Percentiles rank a stretch among this genome's conserved stretches.
phyloP scores from a whole-genome alignment of 1,284 basidiomycete genomes.

The Rhizopogon hawkerae region DNA sequence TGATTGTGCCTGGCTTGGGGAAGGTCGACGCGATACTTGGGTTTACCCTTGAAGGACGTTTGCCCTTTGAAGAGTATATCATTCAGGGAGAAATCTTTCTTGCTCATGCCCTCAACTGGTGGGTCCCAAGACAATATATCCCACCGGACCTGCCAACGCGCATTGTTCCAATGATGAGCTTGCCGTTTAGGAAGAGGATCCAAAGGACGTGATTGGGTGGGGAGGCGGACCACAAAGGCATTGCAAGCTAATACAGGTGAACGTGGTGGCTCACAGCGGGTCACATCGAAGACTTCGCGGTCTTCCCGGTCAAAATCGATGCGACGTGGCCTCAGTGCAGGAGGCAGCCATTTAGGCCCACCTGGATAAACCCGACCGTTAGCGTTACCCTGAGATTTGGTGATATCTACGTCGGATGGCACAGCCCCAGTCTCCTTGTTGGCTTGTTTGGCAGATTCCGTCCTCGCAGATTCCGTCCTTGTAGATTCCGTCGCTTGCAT shows the following conservation, averaged over 20 bases:
- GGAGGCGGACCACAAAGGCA: constrained; percentile 49
- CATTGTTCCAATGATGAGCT: constrained; percentile 33
- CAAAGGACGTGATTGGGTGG: constrained; percentile 34
- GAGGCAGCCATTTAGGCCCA: constrained; percentile 43
- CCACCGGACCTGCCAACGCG: constrained; percentile 38
- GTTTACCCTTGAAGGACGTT: constrained; percentile 35
- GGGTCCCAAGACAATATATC: constrained; percentile 73
- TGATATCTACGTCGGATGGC: constrained; percentile 1
- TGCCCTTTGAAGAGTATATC: constrained; percentile 58
- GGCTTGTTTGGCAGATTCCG: constrained; percentile 8
- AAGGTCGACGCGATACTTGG: constrained; percentile 46
- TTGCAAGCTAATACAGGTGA: constrained; percentile 40
- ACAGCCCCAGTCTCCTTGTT: constrained; percentile 18
- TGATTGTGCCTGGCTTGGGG: constrained; percentile 31
- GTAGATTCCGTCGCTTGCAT: constrained; percentile 43
- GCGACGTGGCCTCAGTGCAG: constrained; percentile 38
- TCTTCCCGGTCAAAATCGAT: constrained; percentile 30
- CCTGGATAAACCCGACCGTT: neutral
- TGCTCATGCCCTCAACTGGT: constrained; percentile 58
- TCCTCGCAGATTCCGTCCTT: constrained; percentile 16
- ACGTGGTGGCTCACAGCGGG: constrained; percentile 42
- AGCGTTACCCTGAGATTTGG: neutral
- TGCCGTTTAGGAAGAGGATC: constrained; percentile 43
- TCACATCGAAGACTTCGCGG: constrained; percentile 41
- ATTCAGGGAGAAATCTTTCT: constrained; percentile 57